phyloP scores from a whole-genome alignment of 2,329 filamentous ascomycete genomes.

The Trichoderma cornu-damae region DNA sequence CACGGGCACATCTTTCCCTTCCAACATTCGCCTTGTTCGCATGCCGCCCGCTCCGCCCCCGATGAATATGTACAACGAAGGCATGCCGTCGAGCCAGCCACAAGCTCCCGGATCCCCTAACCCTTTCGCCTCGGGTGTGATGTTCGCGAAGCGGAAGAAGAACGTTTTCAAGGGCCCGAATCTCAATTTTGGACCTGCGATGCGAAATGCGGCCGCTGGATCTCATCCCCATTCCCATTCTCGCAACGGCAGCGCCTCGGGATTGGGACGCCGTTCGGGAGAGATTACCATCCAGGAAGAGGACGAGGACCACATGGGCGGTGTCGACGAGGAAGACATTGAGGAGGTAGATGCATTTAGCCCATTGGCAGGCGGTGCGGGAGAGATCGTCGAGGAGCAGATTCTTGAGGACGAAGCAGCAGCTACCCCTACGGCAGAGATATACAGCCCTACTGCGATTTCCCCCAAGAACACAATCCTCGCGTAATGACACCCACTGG shows the following conservation, averaged over 20 bases:
- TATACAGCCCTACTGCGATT: slow-evolving; percentile 5
- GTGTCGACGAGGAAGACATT: slow-evolving; percentile 42
- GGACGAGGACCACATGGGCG: slow-evolving; percentile 48
- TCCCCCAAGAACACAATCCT: slow-evolving; percentile 3
- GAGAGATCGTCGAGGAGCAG: slow-evolving; percentile 44
- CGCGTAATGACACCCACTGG: background rate
- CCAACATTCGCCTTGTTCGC: slow-evolving; percentile 77
- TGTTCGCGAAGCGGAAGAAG: slow-evolving; percentile 77
- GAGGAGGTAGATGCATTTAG: slow-evolving; percentile 58
- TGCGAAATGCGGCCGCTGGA: slow-evolving; percentile 37
- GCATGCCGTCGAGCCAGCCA: slow-evolving; percentile 42
- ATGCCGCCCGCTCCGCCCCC: slow-evolving; percentile 48
- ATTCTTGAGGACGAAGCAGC: slow-evolving; percentile 42
- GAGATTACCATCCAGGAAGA: slow-evolving; percentile 70
- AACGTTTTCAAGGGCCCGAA: slow-evolving; percentile 78
- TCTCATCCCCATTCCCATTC: slow-evolving; percentile 47
- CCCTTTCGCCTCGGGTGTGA: slow-evolving; percentile 55
- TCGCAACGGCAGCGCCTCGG: slow-evolving; percentile 58
- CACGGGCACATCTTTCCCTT: slow-evolving; percentile 68
- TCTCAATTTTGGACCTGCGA: slow-evolving; percentile 47
- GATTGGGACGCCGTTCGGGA: slow-evolving; percentile 61
- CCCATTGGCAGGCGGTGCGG: slow-evolving; percentile 43
- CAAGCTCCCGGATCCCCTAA: slow-evolving; percentile 51
- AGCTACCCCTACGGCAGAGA: slow-evolving; percentile 19
- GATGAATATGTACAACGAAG: slow-evolving; percentile 53